Conservation (phyloP, 2,329 filamentous ascomycete genomes). For the Pyrenophora seminiperda region DNA sequence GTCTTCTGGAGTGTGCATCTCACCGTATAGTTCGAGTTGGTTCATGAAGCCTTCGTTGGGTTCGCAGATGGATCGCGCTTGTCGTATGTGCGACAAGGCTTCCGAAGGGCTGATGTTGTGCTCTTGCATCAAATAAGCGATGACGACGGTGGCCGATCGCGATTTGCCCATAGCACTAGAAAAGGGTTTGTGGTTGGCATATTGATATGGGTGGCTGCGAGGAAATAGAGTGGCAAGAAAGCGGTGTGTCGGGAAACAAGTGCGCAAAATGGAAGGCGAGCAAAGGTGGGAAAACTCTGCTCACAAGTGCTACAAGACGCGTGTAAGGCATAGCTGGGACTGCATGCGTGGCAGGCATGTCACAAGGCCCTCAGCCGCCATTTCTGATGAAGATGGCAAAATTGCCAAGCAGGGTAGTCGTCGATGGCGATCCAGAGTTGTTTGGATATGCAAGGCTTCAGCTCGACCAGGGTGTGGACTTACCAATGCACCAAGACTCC, state of each 20-base stretch:
- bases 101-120: slow-evolving; percentile 60
- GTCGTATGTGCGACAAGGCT: slow-evolving; percentile 72
- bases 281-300: slow-evolving; percentile 17
- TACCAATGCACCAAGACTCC: slow-evolving; percentile 74
- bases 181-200: slow-evolving; percentile 41
- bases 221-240: slow-evolving; percentile 41
- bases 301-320: slow-evolving; percentile 26
- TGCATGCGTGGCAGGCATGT: slow-evolving; percentile 15
- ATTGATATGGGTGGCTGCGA: slow-evolving; percentile 33
- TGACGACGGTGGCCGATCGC: slow-evolving; percentile 80
- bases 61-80: slow-evolving; percentile 76
- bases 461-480: slow-evolving; percentile 51
- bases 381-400: slow-evolving; percentile 41
- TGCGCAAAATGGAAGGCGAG: slow-evolving; percentile 24
- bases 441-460: slow-evolving; percentile 40
- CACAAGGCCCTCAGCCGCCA: slow-evolving; percentile 1
- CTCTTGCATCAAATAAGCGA: slow-evolving; percentile 79
- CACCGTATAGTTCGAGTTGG: slow-evolving; percentile 84
- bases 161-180: slow-evolving; percentile 94
- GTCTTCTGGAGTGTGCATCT: slow-evolving; percentile 78
- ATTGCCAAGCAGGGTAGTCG: slow-evolving; percentile 39
- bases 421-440: slow-evolving; percentile 35
- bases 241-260: slow-evolving; percentile 37
- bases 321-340: slow-evolving; percentile 22
- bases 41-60: slow-evolving; percentile 92